A percentile compares a stretch with the other conserved stretches of the same genome.
phyloP scores from a whole-genome alignment of 805 yeast genomes.

The Deakozyma indianensis region DNA sequence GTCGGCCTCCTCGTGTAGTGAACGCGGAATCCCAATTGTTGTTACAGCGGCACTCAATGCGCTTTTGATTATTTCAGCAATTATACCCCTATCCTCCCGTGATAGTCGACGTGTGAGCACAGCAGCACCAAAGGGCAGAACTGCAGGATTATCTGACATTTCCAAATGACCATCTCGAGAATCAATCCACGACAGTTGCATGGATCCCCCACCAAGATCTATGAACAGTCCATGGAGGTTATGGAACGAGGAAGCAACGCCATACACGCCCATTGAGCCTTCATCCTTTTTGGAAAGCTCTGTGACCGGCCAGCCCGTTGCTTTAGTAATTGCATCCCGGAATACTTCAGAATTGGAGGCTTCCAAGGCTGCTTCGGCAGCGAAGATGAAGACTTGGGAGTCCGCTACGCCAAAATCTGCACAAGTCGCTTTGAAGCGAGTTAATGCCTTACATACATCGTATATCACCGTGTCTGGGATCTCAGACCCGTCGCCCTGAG shows the following conservation, averaged over 20 bases:
- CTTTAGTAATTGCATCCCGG: constrained; percentile 37
- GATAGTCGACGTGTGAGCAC: constrained; percentile 42
- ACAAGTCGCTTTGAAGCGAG: constrained; percentile 54
- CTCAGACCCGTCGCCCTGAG: constrained; percentile 4
- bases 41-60: constrained; percentile 37
- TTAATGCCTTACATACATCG: constrained; percentile 50
- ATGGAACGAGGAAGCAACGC: constrained; percentile 61
- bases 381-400: constrained; percentile 46
- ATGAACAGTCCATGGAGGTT: constrained; percentile 52
- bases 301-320: constrained; percentile 54
- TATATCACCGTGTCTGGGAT: constrained; percentile 31
- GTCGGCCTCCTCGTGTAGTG: constrained; percentile 35
- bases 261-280: constrained; percentile 53
- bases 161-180: constrained; percentile 40
- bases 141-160: constrained; percentile 42
- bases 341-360: constrained; percentile 52
- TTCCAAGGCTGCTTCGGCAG: constrained; percentile 62
- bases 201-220: constrained; percentile 62
- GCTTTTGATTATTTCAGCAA: constrained; percentile 39
- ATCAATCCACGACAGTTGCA: constrained; percentile 57
- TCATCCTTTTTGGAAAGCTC: constrained; percentile 49
- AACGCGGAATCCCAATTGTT: constrained; percentile 37
- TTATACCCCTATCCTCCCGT: constrained; percentile 32
- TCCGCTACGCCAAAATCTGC: constrained; percentile 57
- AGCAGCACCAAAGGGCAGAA: constrained; percentile 64